Base-by-base conservation (phyloP, 1,284 basidiomycete genomes). In the Microbotryum silenes-acaulis region DNA sequence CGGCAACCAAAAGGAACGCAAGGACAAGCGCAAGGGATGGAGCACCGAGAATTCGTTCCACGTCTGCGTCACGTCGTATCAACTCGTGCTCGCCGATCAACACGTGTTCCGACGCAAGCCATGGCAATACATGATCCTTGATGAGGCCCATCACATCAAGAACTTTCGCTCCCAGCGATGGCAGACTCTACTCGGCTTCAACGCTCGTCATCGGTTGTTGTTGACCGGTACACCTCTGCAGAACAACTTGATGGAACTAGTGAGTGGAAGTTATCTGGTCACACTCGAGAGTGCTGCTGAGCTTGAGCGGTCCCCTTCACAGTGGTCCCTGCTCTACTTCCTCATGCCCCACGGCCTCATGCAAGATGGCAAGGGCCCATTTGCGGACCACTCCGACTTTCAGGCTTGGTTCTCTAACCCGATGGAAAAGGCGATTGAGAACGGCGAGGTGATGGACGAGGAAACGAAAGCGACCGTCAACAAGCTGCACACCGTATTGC, bases 61-160 rank as follows among this genome's bases (percentile, higher is more conserved):
- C 71, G 93, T 94, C 54, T 94, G 91, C 78, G 88, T 97, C 74
- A 97, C 93, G 0, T 91, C 89, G 31, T 97, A 97, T 75, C 89
- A 91, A 37, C 84, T 97, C 47, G 90, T 91, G 37, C 87, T 91
- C 67, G 85, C 89, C 54, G 93, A 97, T 74, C 88, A 91, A 67
- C 86, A 91, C 74, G 89, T 96, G 54, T 93, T 97, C 79, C 91
- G 92, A 70, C 86, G 93, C 57, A 96, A 94, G 77, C 81, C 85
- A 53, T 97, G 93, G 93, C 90, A 91, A 73, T 97, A 97, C 74
- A 89, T 97, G 85, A 86, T 97, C 66, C 82, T 97, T 14, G 92
- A 96, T 75, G 93, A 97, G 77, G 93, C 92, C 9, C 92, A 97
- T 74, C 94, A 97, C 84, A 96, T 97, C 84, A 97, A 97, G 78